These are phyloP conservation scores for Irpex rosettiformis DNA, from an alignment of 1,284 basidiomycete species.

Conservation along the genomic window DNA sequence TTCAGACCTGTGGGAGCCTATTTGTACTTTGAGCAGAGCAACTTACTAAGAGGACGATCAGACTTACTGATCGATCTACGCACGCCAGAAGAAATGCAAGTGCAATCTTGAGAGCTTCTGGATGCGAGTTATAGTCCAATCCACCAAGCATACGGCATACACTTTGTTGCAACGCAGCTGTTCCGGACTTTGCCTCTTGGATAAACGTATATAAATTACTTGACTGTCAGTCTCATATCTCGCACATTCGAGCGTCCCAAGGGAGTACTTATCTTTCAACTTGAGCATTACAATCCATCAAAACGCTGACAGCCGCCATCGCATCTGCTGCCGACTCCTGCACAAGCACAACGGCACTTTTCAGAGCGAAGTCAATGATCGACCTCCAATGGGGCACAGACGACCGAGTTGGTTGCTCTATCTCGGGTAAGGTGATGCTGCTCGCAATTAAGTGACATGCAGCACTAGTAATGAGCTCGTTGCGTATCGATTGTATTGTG, in stretches of 20 bases:
- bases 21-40: conserved; percentile 19
- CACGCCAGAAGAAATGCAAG: conserved; percentile 59
- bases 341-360: conserved; percentile 60
- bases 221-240: too few relatives aligned
- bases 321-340: conserved; percentile 75
- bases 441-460: conserved; percentile 72
- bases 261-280: conserved; percentile 64
- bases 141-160: conserved; percentile 74
- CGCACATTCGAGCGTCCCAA: conserved; percentile 5
- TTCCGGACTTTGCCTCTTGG: conserved; percentile 54
- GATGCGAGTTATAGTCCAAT: conserved; percentile 60
- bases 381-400: conserved; percentile 59
- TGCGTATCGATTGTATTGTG: conserved; percentile 64
- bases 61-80: conserved; percentile 49
- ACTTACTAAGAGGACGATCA: conserved; percentile 10
- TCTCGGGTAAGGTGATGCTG: conserved; percentile 57
- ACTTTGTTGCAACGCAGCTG: conserved; percentile 68
- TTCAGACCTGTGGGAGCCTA: conserved; percentile 41
- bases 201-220: conserved; percentile 67
- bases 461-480: conserved; percentile 72
- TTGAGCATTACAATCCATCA: conserved; percentile 59
- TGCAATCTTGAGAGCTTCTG: conserved; percentile 48
- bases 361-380: conserved; percentile 71
- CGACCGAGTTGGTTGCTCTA: conserved; percentile 36
- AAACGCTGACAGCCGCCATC: conserved; percentile 61